Base-by-base conservation (phyloP, 139 green algal genomes). In the Eudorina sp. region DNA sequence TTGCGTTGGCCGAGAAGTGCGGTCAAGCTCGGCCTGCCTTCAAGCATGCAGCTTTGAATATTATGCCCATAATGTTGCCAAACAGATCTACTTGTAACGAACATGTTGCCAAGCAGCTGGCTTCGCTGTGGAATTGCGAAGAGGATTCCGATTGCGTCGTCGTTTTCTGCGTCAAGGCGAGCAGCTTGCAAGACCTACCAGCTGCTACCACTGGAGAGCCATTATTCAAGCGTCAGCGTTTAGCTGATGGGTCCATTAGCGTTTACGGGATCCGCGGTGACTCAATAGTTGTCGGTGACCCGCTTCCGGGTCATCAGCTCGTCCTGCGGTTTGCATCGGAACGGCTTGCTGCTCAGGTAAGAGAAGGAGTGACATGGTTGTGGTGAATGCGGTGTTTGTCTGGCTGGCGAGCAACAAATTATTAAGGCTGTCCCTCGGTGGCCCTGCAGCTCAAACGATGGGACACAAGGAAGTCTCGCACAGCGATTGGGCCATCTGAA, bases 101-200 rank as follows among this genome's bases (percentile, higher is more conserved):
- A 27, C 70, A 79, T 14, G 40, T 79, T 21, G 70, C 70, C 3
- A 55, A 53, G 41, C 29, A 55, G 23, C 21, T 79, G 7, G 70
- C 70, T 3, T 55, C 41, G 7, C 43, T 79, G 23, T 79, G 19
- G n/a, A 36, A 4, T 9, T 58, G 40, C 16, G 70, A 79, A 34
- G 70, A 79, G 3, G 70, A 55, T 13, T 53, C 70, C n/a, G 70
- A 79, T 25, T 79, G 70, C 43, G 41, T 79, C 19, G 41, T 79
- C 9, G 41, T 58, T 5, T 79, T 79, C 36, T 79, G 40, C 14
- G 7, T 79, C 40, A 79, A 79, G 41, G 70, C 41, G 55, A 55
- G 40, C 70, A 58, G 40, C 40, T 16, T 75, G 11, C 66, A 75
- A 3, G 66, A 75, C 8, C 2, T 27, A 40, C 34, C 64, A 19